A percentile compares a stretch with the other conserved stretches of the same genome.
phyloP scores from a whole-genome alignment of 2,329 filamentous ascomycete species.

The Macrophomina phaseolina region DNA sequence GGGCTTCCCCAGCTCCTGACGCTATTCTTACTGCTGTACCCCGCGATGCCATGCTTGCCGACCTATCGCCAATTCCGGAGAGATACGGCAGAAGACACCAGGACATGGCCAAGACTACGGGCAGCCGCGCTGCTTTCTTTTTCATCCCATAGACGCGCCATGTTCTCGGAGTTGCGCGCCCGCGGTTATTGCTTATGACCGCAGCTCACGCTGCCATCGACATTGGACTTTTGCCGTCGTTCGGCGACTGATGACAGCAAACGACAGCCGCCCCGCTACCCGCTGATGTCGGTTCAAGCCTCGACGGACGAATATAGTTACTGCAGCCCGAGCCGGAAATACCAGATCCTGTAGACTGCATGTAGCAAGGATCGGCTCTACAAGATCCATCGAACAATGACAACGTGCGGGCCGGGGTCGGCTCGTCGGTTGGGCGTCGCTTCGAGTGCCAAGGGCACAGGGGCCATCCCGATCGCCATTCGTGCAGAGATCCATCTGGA shows the following conservation, averaged over 20 bases:
- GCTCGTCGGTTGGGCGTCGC: constrained; percentile 7
- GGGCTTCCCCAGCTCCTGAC: neutral
- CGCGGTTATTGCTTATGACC: neutral
- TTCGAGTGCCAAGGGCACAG: constrained; percentile 3
- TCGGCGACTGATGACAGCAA: neutral
- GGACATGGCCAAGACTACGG: neutral
- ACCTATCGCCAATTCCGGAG: neutral
- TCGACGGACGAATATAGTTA: neutral
- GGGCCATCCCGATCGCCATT: constrained; percentile 9
- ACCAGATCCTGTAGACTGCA: neutral
- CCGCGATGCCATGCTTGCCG: constrained; percentile 2
- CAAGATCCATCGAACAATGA: neutral
- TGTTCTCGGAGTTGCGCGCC: neutral
- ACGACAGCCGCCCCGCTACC: neutral
- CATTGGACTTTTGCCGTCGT: constrained; percentile 1
- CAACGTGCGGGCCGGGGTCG: constrained; percentile 1
- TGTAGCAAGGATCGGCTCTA: neutral
- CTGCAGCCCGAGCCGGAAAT: neutral
- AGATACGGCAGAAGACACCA: neutral
- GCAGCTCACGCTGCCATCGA: neutral
- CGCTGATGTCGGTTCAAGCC: neutral
- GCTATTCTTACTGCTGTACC: neutral
- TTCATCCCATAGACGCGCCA: neutral
- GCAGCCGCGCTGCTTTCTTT: neutral
- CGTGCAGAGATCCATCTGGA: constrained; percentile 18